Percentiles rank a stretch among this genome's conserved stretches.
These are phyloP conservation scores for Colletotrichum costaricense DNA, from an alignment of 2,329 filamentous ascomycete genomes.

Conservation along the genomic window DNA sequence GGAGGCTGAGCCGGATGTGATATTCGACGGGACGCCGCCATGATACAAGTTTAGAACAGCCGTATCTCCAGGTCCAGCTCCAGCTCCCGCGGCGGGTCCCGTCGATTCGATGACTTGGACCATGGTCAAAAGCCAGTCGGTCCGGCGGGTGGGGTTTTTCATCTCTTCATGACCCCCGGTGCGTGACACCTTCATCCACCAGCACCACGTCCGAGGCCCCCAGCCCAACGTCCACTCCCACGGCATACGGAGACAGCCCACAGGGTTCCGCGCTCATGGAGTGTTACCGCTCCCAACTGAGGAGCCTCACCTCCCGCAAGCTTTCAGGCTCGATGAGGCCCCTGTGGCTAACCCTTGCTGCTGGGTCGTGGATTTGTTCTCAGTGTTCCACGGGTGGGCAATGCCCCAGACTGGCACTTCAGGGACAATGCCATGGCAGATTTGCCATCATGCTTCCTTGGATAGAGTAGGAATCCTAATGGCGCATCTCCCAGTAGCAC, in stretches of 20 bases:
- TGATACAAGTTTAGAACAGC: slow-evolving; percentile 31
- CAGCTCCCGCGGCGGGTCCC: slow-evolving; percentile 20
- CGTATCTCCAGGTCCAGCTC: not conserved
- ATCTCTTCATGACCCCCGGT: slow-evolving; percentile 11
- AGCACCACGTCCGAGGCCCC: not conserved
- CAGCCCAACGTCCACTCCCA: slow-evolving; percentile 3
- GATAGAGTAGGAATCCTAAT: not conserved
- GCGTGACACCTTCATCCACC: not conserved
- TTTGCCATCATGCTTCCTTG: slow-evolving; percentile 3
- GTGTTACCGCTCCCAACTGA: not conserved
- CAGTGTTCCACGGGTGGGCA: slow-evolving; percentile 7
- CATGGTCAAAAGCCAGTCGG: not conserved
- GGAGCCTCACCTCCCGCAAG: not conserved
- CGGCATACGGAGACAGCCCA: not conserved
- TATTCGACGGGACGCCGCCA: not conserved
- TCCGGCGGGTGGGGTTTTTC: slow-evolving; percentile 14
- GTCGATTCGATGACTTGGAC: not conserved
- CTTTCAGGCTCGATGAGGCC: slow-evolving; percentile 23
- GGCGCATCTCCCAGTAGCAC: no score
- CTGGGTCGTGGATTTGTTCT: slow-evolving; percentile 11
- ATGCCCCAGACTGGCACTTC: not conserved
- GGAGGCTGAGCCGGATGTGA: slow-evolving; percentile 26
- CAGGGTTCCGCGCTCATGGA: not conserved
- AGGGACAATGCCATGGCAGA: not conserved
- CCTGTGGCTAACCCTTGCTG: slow-evolving; percentile 23